These are phyloP conservation scores for Trichoderma koningii DNA, from an alignment of 2,329 filamentous ascomycete genomes.

Conservation along the genomic window DNA sequence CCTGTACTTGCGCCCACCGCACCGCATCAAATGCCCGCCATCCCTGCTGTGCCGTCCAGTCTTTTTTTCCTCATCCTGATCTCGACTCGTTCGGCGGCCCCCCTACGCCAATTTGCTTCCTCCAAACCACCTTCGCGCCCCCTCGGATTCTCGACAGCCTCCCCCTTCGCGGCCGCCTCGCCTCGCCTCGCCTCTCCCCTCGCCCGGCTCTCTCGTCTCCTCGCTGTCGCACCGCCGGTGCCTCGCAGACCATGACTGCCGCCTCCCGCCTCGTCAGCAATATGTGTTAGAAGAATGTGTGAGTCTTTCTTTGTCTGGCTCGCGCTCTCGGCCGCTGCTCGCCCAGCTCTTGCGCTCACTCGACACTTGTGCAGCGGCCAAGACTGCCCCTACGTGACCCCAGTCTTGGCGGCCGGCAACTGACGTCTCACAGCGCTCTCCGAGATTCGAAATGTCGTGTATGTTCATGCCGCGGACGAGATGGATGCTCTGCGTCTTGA, in stretches of 20 bases:
- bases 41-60: conserved; percentile 5
- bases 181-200: not conserved
- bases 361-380: conserved; percentile 26
- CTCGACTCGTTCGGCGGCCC: conserved; percentile 16
- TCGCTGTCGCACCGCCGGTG: conserved; percentile 37
- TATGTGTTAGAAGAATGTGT: conserved; percentile 49
- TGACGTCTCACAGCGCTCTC: conserved; percentile 49
- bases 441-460: conserved; percentile 55
- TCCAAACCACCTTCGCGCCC: conserved; percentile 13
- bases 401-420: conserved; percentile 36
- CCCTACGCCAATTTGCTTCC: conserved; percentile 19
- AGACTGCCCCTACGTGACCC: conserved; percentile 26
- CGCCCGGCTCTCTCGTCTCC: conserved; percentile 7
- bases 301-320: conserved; percentile 33
- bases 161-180: not conserved
- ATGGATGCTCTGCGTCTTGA: not conserved
- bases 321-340: conserved; percentile 17
- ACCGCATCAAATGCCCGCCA: not conserved
- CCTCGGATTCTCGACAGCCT: not conserved
- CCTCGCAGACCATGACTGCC: conserved; percentile 40
- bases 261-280: conserved; percentile 37
- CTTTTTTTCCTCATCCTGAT: conserved; percentile 12
- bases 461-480: conserved; percentile 30
- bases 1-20: not conserved
- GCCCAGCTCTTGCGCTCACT: conserved; percentile 2